Conservation (phyloP, 2,329 filamentous ascomycete genomes). For the Fusarium oxysporum region DNA sequence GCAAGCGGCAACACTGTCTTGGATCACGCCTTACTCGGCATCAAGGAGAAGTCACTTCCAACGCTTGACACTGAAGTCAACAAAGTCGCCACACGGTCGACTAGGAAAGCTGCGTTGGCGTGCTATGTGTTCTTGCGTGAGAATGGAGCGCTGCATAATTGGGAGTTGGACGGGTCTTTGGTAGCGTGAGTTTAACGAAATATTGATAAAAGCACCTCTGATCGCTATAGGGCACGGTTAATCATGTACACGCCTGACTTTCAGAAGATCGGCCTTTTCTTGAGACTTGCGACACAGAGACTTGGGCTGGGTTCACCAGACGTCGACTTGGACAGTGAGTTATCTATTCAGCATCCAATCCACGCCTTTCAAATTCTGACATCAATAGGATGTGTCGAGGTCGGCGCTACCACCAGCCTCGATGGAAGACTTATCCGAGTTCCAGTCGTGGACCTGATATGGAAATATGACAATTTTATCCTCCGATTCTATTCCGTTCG, state of each 20-base stretch:
- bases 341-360: too few species aligned
- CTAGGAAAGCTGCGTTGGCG: neutral
- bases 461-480: neutral
- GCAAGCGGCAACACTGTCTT: neutral
- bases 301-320: neutral
- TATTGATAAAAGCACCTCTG: accelerated
- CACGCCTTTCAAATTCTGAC: neutral
- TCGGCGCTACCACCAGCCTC: neutral
- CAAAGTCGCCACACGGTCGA: neutral
- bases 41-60: neutral
- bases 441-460: neutral
- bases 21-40: neutral
- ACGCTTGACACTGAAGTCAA: neutral
- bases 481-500: neutral
- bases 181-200: neutral
- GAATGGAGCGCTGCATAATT: neutral
- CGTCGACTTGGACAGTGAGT: neutral
- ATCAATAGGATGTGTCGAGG: neutral
- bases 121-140: neutral
- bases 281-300: neutral
- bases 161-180: neutral
- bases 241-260: neutral
- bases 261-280: neutral
- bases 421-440: neutral
- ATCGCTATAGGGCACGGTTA: neutral